Percentiles rank a stretch among this genome's conserved stretches.
These are phyloP conservation scores for Trichoderma sp. DNA, from an alignment of 2,329 filamentous ascomycete species.

Conservation along the genomic window DNA sequence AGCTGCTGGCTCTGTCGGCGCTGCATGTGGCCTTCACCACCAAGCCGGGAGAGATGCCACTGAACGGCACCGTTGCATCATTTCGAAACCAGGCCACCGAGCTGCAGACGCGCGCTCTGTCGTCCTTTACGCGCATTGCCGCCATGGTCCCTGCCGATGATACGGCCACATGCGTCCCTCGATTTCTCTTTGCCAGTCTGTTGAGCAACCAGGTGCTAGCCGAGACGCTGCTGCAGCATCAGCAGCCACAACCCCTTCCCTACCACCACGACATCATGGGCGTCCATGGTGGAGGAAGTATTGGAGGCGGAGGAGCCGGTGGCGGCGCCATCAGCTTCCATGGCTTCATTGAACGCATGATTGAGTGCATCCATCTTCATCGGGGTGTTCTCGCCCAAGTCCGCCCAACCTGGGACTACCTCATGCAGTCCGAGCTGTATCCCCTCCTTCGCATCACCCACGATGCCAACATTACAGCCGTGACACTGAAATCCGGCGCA, in stretches of 20 bases:
- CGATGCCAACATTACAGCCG: slow-evolving; percentile 12
- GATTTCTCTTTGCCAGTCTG: slow-evolving; percentile 44
- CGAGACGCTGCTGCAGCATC: slow-evolving; percentile 42
- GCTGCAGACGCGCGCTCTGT: slow-evolving; percentile 44
- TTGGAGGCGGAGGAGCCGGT: background rate
- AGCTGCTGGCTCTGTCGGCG: slow-evolving; percentile 45
- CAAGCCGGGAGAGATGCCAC: slow-evolving; percentile 19
- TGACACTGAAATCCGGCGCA: slow-evolving; percentile 20
- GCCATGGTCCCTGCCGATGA: slow-evolving; percentile 26
- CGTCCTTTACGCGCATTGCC: slow-evolving; percentile 36
- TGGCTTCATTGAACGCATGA: slow-evolving; percentile 39
- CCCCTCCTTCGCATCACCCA: slow-evolving; percentile 27
- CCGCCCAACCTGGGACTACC: slow-evolving; percentile 32
- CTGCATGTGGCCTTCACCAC: slow-evolving; percentile 34
- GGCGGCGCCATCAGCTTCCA: slow-evolving; percentile 32
- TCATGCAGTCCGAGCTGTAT: slow-evolving; percentile 36
- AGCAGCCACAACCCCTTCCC: slow-evolving; percentile 18
- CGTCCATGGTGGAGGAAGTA: background rate
- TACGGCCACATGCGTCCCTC: slow-evolving; percentile 32
- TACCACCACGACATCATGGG: slow-evolving; percentile 16
- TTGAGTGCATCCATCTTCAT: slow-evolving; percentile 42
- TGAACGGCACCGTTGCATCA: background rate
- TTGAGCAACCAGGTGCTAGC: slow-evolving; percentile 48
- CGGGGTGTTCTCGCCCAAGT: slow-evolving; percentile 41
- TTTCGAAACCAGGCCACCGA: slow-evolving; percentile 40